These are phyloP conservation scores for Leccinum boreale DNA, from an alignment of 768 basidiomycete species.

Conservation along the genomic window DNA sequence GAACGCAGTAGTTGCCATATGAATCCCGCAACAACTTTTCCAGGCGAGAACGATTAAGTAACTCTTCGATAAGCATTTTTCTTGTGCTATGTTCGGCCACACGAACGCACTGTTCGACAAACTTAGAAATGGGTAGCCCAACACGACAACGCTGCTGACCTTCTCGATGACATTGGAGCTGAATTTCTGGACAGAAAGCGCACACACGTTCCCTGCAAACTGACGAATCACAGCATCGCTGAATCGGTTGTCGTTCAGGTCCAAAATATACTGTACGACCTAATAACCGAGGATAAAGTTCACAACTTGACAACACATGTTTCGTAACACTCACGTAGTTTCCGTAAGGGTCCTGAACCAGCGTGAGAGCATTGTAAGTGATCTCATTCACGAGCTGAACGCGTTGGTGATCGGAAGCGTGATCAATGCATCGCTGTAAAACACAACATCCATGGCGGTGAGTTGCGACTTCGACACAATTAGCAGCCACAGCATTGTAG, in stretches of 20 bases:
- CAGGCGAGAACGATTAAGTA: slow-evolving; percentile 89
- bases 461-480: slow-evolving; percentile 98
- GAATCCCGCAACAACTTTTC: slow-evolving; percentile 97
- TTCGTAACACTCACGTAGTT: slow-evolving; percentile 64
- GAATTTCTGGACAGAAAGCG: slow-evolving; percentile 97
- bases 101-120: slow-evolving; percentile 60
- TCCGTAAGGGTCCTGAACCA: slow-evolving; percentile 96
- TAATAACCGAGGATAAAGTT: slow-evolving; percentile 28
- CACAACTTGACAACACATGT: not conserved
- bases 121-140: not conserved
- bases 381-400: slow-evolving; percentile 98
- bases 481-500: slow-evolving; percentile 97
- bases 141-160: slow-evolving; percentile 36
- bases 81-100: slow-evolving; percentile 95
- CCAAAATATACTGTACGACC: slow-evolving; percentile 98
- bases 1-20: slow-evolving; percentile 94
- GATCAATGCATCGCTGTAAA: slow-evolving; percentile 95
- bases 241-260: slow-evolving; percentile 97
- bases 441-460: slow-evolving; percentile 99
- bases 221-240: slow-evolving; percentile 97
- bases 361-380: slow-evolving; percentile 94
- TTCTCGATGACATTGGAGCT: slow-evolving; percentile 99
- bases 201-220: slow-evolving; percentile 96
- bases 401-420: slow-evolving; percentile 93
- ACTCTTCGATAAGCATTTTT: slow-evolving; percentile 91